Base-by-base conservation (phyloP, 176 grass and related monocot genomes). In the Miscanthus lutarioriparius region DNA sequence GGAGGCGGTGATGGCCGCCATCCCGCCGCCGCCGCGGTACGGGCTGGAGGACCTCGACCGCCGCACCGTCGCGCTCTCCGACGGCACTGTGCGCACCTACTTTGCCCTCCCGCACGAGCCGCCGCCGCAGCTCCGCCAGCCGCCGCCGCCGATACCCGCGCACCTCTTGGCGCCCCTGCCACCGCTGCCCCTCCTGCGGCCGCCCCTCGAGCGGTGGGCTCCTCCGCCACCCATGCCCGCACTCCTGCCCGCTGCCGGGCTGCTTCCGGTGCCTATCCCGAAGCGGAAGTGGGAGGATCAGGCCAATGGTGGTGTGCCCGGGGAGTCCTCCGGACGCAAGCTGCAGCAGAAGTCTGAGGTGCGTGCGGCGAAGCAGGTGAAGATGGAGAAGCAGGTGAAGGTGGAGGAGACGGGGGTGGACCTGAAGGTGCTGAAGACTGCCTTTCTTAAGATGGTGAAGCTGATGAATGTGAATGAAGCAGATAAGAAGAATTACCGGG, bases 401-500 rank as follows among this genome's bases (percentile, higher is more conserved):
- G 40, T 75, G 73, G 80, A 82, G 44, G 77, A 39, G 47, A 23
- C 72, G 6, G 87, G 73, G 70, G 62, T 92, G 10, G 91, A 96
- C 23, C 63, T 48, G 0, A 92, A 89, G 66, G 64, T n/a, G 69
- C 72, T 99, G 81, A 90, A 90, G 81, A 79, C 40, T 22, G 89
- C 97, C 28, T 99, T 99, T 53, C 97, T 96, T 83, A 94, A 90
- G 88, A 90, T 94, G 75, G 82, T 89, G 72, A 99, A 91, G 85
- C 23, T 81, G 28, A 87, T 99, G 28, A 96, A 99, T 53, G 88
- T 91, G 51, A 96, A 54, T 36, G 70, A 49, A 2, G 79, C 71
- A 8, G 54, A 86, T 40, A 99, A 93, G 83, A 96, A 83, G 75
- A 96, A 88, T 80, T 96, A 94, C 71, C 84, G 82, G 82, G 85